Conservation (phyloP, 2,329 filamentous ascomycete genomes). For the Aspergillus pseudoterreus region DNA sequence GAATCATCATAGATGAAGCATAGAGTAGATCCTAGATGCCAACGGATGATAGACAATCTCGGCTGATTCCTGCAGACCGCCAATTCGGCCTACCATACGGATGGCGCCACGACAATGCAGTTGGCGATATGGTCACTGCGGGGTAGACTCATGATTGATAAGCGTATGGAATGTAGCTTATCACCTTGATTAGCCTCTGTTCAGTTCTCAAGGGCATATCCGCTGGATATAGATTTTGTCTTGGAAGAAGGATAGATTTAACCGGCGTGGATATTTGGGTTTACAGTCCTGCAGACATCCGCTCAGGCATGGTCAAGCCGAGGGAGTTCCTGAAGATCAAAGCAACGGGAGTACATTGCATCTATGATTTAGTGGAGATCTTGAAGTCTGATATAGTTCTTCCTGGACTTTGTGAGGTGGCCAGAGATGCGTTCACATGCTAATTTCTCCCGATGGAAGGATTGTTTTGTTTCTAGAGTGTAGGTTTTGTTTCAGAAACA, state of each 20-base stretch:
- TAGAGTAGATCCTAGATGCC: no score
- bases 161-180: background rate
- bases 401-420: no score
- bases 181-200: background rate
- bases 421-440: no score
- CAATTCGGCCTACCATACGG: background rate
- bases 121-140: background rate
- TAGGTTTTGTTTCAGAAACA: no score
- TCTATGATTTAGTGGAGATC: background rate
- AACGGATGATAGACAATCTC: no score
- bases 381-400: background rate
- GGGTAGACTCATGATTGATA: background rate
- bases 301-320: background rate
- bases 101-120: background rate
- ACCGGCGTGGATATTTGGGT: background rate
- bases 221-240: background rate
- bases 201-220: background rate
- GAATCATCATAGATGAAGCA: no score
- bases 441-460: no score
- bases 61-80: background rate
- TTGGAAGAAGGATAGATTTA: background rate
- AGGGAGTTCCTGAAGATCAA: conserved; percentile 6
- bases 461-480: no score
- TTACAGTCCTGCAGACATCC: background rate
- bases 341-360: background rate